Evolutionary conservation across 1,284 basidiomycete species (phyloP).

Genomic region (Malassezia yamatoensis): DNA sequence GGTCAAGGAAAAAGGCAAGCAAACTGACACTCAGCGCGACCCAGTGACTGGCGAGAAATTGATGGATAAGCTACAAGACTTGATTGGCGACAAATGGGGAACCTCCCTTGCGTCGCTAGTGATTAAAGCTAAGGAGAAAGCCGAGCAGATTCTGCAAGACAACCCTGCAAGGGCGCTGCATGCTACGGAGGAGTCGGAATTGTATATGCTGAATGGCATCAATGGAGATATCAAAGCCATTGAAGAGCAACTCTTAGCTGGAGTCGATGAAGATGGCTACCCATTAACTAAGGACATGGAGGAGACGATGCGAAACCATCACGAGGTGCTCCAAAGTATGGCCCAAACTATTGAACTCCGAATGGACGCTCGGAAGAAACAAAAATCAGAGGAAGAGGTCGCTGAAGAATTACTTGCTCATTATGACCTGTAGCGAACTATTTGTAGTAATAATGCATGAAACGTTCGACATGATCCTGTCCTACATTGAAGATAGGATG

Average conservation of each 20-base stretch:
- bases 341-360: conserved; percentile 10
- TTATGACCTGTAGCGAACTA: conserved; percentile 11
- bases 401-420: conserved; percentile 25
- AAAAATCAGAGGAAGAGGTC: conserved; percentile 16
- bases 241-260: conserved; percentile 6
- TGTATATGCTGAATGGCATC: conserved; percentile 1
- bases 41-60: conserved; percentile 22
- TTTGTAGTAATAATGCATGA: conserved; percentile 5
- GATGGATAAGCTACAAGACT: conserved; percentile 13
- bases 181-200: conserved; percentile 3
- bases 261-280: conserved; percentile 13
- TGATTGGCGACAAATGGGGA: conserved; percentile 13
- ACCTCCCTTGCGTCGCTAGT: conserved; percentile 8
- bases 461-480: conserved; percentile 4
- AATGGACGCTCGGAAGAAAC: conserved; percentile 1
- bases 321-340: conserved; percentile 3
- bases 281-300: conserved; percentile 3
- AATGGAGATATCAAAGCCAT: conserved; percentile 1
- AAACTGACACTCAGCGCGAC: conserved; percentile 7
- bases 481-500: conserved; percentile 15
- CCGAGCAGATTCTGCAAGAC: conserved; percentile 21
- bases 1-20: conserved; percentile 15
- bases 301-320: background rate
- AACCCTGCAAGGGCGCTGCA: conserved; percentile 24
- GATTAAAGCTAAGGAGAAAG: conserved; percentile 27